Evolutionary conservation across 768 basidiomycete species (phyloP), one percentile per base, ranked within the genome.

Genomic region (Albatrellus ellisii): DNA sequence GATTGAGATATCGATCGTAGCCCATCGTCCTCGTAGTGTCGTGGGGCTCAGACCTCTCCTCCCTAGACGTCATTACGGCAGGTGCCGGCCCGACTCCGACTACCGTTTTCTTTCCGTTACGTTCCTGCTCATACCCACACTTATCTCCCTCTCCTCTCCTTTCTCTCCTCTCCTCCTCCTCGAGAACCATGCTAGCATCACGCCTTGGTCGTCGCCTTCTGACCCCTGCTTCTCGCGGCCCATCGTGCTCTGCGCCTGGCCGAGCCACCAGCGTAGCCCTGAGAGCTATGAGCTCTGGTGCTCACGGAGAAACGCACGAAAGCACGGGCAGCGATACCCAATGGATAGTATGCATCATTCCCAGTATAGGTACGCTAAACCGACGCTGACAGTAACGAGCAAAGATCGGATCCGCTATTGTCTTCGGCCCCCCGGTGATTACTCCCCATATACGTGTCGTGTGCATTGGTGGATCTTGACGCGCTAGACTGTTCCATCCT

Each of bases 41-140:
- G n/a, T n/a, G n/a, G n/a, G n/a, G n/a, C n/a, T n/a, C n/a, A n/a
- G n/a, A n/a, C n/a, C n/a, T n/a, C n/a, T n/a, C n/a, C n/a, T n/a
- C n/a, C n/a, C n/a, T n/a, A 12, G 29, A 31, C 12, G 29, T 12
- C 12, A 31, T 31, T 31, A 31, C 29, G 29, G 12, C 29, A 31
- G 12, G 29, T 17, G 12, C 3, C 17, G 12, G 12, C 29, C 12
- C 29, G 12, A 58, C 62, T 64, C 64, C 63, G 48, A 64, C 64
- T 50, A 72, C 72, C 63, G 72, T 72, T 64, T 69, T 25, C 22
- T 14, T n/a, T 14, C 20, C 37, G 12, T 4, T 21, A 14, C 17
- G 8, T 27, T 11, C 29, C 27, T 12, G 24, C 38, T 8, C 7
- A 10, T 39, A 26, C 17, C 25, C n/a, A 14, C 24, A 39, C 10